Base-by-base conservation (phyloP, 1,284 basidiomycete species). In the Coniophora puteana region DNA sequence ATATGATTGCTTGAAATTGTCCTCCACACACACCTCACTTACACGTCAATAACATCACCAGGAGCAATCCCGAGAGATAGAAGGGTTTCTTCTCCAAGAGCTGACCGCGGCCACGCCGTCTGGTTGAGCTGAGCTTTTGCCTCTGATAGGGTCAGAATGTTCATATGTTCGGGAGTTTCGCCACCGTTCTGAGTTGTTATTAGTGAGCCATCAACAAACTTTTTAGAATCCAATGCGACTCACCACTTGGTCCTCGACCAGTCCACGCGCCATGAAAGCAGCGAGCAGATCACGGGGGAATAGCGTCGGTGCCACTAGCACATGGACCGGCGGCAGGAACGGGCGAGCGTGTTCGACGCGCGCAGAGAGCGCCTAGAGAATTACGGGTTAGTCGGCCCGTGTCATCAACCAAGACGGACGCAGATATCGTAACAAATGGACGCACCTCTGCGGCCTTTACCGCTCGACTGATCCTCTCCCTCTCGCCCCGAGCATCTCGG, bases 131-230 rank as follows among this genome's bases (percentile, higher is more conserved):
- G n/a, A n/a, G n/a, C n/a, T n/a, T n/a, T 54, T 14, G 83, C 83
- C 36, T 83, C 77, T 8, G 57, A 43, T 11, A 65, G 64, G 12
- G 80, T 69, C n/a, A 89, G 53, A 17, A 89, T 61, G 54, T 89
- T 87, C 83, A 89, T 89, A 50, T 89, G 83, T 48, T 86, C 78
- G 10, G 83, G 83, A 31, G 76, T 62, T 24, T 71, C 59, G 13
- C 70, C 70, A 20, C 64, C 66, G 43, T 85, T 85, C 86, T 89
- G 50, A 23, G 47, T 40, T 43, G 30, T 34, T 22, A 31, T 32
- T 32, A 40, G 35, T 29, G 33, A 47, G 32, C 42, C 21, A 22
- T 21, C 4, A 22, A 14, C 21, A 10, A 4, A 11, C 12, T 13
- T 10, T 20, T 24, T 8, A 4, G 29, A 23, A 17, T n/a, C n/a